Percentiles rank a stretch among this genome's conserved stretches.
These are phyloP conservation scores for Aureococcus anophagefferens DNA, from an alignment of 108 stramenopile species.

Conservation along the genomic window DNA sequence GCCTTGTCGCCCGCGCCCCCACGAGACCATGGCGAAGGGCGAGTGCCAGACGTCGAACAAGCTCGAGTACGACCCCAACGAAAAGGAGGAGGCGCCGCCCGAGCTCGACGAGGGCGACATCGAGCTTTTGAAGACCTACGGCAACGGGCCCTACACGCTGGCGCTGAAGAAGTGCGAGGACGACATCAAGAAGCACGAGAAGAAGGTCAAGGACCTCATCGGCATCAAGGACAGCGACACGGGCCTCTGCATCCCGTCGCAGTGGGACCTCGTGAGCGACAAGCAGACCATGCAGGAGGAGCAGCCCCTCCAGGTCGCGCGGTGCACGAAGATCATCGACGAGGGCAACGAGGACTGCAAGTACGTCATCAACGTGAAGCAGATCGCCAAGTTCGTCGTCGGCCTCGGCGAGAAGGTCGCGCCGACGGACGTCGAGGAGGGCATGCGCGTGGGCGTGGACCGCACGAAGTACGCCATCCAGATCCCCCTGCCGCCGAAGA, in stretches of 20 bases:
- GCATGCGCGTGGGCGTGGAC: conserved; percentile 84
- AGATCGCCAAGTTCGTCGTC: conserved; percentile 99
- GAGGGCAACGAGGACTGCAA: conserved; percentile 65
- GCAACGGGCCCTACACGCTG: conserved; percentile 85
- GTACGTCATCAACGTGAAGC: conserved; percentile 97
- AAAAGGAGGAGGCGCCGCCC: conserved; percentile 70
- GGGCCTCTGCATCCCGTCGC: conserved; percentile 87
- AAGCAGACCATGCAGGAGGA: conserved; percentile 99
- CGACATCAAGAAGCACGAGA: conserved; percentile 86
- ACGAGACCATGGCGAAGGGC: conserved; percentile 40
- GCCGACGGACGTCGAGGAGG: conserved; percentile 99
- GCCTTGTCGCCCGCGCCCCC: too few species aligned
- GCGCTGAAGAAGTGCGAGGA: conserved; percentile 86
- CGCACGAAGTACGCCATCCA: conserved; percentile 91
- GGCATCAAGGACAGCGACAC: conserved; percentile 98
- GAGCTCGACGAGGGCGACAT: conserved; percentile 97
- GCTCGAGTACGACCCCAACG: conserved; percentile 65
- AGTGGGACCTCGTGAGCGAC: conserved; percentile 98
- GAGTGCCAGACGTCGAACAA: conserved; percentile 76
- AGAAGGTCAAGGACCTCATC: conserved; percentile 92
- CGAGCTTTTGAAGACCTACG: conserved; percentile 92
- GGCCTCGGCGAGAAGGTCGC: conserved; percentile 91
- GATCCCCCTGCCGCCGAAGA: conserved; percentile 96
- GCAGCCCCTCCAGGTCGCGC: conserved; percentile 88
- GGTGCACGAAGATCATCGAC: conserved; percentile 96